Evolutionary conservation across 768 basidiomycete species (phyloP).

Genomic region (Pleurotus tuoliensis): DNA sequence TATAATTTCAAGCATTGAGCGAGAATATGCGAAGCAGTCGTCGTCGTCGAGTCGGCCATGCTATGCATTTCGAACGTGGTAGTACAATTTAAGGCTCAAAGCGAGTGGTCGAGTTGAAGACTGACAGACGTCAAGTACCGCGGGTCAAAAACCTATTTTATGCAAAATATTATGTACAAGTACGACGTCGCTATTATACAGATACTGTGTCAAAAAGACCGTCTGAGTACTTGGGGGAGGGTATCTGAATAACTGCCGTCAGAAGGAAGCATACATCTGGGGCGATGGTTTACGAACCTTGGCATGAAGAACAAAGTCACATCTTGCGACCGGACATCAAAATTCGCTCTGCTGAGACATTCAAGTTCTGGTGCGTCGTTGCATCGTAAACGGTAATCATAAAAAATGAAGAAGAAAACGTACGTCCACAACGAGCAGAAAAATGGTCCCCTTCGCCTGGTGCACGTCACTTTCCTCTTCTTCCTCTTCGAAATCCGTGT

Average conservation of each 20-base stretch:
- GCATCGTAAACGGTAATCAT: background rate
- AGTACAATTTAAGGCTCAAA: background rate
- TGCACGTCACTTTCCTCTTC: background rate
- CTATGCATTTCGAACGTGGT: constrained; percentile 32
- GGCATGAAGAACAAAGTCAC: background rate
- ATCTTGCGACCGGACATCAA: background rate
- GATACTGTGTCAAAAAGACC: background rate
- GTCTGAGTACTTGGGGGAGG: background rate
- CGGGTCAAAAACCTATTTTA: background rate
- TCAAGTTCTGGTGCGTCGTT: background rate
- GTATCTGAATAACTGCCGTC: background rate
- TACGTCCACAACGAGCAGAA: background rate
- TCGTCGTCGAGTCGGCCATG: constrained; percentile 61
- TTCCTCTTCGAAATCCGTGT: background rate
- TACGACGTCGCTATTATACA: background rate
- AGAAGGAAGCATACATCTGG: background rate
- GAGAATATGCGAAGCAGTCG: constrained; percentile 53
- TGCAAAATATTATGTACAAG: background rate
- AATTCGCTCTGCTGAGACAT: background rate
- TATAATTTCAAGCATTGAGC: constrained; percentile 69
- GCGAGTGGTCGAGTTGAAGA: background rate
- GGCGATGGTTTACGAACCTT: background rate
- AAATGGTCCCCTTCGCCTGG: background rate
- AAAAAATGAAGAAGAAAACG: background rate
- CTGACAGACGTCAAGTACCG: background rate